Base-by-base conservation (phyloP, 202 grass and related monocot species). In the Schoenoplectus tabernaemontani region DNA sequence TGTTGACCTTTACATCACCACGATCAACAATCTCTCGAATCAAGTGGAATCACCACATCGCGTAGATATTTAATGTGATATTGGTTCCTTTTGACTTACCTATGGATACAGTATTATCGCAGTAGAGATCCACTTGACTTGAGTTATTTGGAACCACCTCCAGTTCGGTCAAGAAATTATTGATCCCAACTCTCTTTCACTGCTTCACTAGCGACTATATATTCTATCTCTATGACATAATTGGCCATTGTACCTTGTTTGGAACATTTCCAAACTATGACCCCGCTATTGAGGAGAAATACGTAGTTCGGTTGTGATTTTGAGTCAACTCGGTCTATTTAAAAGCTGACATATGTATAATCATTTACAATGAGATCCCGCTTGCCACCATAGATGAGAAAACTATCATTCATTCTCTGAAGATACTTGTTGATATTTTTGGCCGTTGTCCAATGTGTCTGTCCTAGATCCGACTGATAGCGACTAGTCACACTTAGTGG, bases 351-450 rank as follows among this genome's bases (percentile, higher is more conserved):
- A 57, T 78, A 10, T 12, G 26, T 78, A 20, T 78, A 78, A 58
- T 24, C 73, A 2, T 4, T 58, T 50, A 78, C 73, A 58, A 57
- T 20, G 1, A 78, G 39, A 1, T 78, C 73, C 1, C 12, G n/a
- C n/a, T n/a, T n/a, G n/a, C n/a, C n/a, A n/a, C n/a, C n/a, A n/a
- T n/a, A n/a, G n/a, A n/a, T n/a, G 7, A 33, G 8, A 43, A 78
- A 4, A 7, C 42, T 15, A 36, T 78, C 48, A 1, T 78, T 57
- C 3, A 20, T 59, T 10, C 46, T 78, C 28, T 17, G 34, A 1
- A 78, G 26, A 11, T 78, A 78, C 74, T 78, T 78, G 8, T 36
- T 24, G 5, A 78, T 78, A 10, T 28, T 58, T 0, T 78, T 78
- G 17, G 38, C 61, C 1, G 3, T 26, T 2, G 11, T 13, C 59